Evolutionary conservation across 345 rosid genomes (phyloP).

Genomic region (Conringia planisiliqua): DNA sequence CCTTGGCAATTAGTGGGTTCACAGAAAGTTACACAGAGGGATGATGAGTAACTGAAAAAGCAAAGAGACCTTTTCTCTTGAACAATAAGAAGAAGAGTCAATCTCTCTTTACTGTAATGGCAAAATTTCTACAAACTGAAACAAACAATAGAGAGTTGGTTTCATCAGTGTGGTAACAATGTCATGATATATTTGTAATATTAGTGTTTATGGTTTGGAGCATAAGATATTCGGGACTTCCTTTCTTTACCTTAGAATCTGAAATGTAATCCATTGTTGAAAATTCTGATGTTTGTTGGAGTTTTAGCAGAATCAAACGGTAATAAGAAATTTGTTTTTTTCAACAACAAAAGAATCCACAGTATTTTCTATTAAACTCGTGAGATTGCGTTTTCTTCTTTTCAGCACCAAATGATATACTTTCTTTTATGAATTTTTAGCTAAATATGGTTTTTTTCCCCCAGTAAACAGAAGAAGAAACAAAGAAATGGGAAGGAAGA

Average conservation of each 20-base stretch:
- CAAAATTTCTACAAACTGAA: neutral
- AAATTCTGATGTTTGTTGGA: neutral
- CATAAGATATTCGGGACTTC: neutral
- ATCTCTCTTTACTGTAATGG: neutral
- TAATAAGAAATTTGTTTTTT: neutral
- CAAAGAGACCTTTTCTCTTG: neutral
- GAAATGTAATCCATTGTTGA: neutral
- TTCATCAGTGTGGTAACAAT: neutral
- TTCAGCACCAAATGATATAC: neutral
- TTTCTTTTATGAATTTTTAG: neutral
- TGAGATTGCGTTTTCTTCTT: neutral
- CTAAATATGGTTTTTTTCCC: too few relatives aligned
- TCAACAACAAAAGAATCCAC: neutral
- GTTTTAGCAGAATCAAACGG: neutral
- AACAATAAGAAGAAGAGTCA: neutral
- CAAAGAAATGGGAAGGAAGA: neutral
- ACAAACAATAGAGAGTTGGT: conserved; percentile 1
- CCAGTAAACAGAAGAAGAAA: neutral
- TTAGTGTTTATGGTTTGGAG: conserved; percentile 15
- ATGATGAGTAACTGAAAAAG: conserved; percentile 18
- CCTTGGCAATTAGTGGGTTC: conserved; percentile 37
- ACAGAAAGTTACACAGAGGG: conserved; percentile 18
- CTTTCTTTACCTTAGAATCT: neutral
- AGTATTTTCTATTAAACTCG: neutral
- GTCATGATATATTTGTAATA: neutral